Evolutionary conservation across 2,329 filamentous ascomycete genomes (phyloP).

Genomic region (Sporothrix phasma): DNA sequence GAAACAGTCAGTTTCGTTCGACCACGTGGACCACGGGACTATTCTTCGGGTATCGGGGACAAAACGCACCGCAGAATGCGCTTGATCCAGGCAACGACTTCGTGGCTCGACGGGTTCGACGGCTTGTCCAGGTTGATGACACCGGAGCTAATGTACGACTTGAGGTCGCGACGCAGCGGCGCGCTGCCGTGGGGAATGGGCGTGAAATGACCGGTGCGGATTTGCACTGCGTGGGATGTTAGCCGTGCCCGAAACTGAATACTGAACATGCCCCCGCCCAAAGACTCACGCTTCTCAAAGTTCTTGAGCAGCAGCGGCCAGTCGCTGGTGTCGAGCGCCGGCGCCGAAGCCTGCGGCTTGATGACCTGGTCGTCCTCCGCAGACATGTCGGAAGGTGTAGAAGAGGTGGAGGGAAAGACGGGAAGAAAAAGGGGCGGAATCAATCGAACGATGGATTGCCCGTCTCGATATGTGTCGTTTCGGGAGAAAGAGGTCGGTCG

Average conservation of each 20-base stretch:
- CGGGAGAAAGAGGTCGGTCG: neutral
- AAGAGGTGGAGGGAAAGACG: neutral
- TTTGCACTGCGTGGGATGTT: conserved; percentile 54
- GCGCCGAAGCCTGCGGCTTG: conserved; percentile 78
- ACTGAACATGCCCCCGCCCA: neutral
- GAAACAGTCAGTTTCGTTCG: neutral
- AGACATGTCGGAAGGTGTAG: neutral
- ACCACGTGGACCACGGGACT: too few species aligned
- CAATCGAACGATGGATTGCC: neutral
- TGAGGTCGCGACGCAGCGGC: conserved; percentile 86
- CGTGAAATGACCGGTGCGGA: conserved; percentile 92
- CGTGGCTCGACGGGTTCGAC: conserved; percentile 94
- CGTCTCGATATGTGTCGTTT: neutral
- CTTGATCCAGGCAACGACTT: conserved; percentile 99
- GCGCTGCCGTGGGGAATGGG: conserved; percentile 89
- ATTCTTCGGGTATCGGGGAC: neutral
- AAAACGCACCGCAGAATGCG: conserved; percentile 70
- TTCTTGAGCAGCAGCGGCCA: conserved; percentile 95
- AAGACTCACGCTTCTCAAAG: conserved; percentile 75
- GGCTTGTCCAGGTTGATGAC: conserved; percentile 98
- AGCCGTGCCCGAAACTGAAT: neutral
- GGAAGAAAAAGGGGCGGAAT: neutral
- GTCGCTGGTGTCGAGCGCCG: conserved; percentile 70
- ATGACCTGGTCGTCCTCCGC: conserved; percentile 62
- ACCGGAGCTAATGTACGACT: conserved; percentile 92